Evolutionary conservation across 2,329 filamentous ascomycete genomes (phyloP), one percentile per base, ranked within the genome.

Genomic region (Chalara sp.): DNA sequence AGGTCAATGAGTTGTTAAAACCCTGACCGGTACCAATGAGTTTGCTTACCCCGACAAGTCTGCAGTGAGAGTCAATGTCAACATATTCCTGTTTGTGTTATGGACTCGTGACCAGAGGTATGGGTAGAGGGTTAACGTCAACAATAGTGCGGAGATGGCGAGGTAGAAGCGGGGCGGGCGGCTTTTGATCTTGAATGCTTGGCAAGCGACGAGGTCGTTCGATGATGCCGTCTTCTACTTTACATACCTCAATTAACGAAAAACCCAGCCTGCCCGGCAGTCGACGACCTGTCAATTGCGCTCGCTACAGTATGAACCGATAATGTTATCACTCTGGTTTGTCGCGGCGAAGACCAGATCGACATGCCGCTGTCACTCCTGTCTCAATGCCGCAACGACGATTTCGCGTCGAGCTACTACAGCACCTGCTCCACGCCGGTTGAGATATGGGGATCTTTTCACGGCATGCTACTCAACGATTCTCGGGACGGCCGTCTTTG

Each of bases 291-390:
- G 29, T 45, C 44, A 45, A 31, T 45, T 32, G 29, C 7, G 33
- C 6, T 29, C 13, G n/a, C 12, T 13, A 48, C 56, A 61, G 46
- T 29, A 65, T 65, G 63, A 48, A 53, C 54, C 48, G 56, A 70
- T 65, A 63, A 90, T 89, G 86, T 80, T 80, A 69, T 75, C 76
- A 57, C 66, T 88, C 59, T 85, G 83, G 82, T 82, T 80, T 67
- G 79, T 82, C 70, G 79, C 80, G 70, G 75, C 77, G 61, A 79
- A 78, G 74, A 76, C 75, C 69, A 79, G 77, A 68, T 67, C 67
- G 57, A 74, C 77, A 61, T 86, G 81, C 70, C 76, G 76, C 68
- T 87, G 82, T 70, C 73, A 77, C 58, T 72, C 79, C 61, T 86
- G 82, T 68, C 68, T 79, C 49, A 74, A 76, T 50, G 69, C 71